These are phyloP conservation scores for Aspergillus indologenus DNA, from an alignment of 495 filamentous ascomycete species.

Conservation along the genomic window DNA sequence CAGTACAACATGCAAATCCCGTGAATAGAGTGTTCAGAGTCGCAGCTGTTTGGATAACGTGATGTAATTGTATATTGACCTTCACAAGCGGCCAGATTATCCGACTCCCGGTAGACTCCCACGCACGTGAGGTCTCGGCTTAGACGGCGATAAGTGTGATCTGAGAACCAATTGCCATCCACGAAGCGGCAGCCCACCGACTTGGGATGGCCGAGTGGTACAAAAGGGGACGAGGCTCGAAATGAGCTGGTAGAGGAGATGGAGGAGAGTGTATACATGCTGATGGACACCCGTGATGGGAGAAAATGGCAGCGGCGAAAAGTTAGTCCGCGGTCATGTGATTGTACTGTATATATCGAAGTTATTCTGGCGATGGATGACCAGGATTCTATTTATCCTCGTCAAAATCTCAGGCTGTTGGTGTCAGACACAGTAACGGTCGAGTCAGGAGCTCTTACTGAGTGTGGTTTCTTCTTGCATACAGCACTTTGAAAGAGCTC, in stretches of 20 bases:
- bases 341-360: not conserved
- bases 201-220: not conserved
- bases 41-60: no score
- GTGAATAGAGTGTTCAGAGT: no score
- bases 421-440: no score
- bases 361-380: not conserved
- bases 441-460: no score
- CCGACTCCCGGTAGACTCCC: conserved; percentile 4
- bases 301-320: conserved; percentile 1
- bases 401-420: no score
- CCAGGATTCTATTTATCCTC: not conserved
- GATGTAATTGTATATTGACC: not conserved
- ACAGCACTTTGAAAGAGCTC: no score
- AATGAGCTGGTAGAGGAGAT: not conserved
- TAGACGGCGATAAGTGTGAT: not conserved
- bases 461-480: no score
- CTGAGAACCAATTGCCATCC: conserved; percentile 2
- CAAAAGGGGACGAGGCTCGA: not conserved
- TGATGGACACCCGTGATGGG: not conserved
- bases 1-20: no score
- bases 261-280: not conserved
- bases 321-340: conserved; percentile 4
- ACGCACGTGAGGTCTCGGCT: not conserved
- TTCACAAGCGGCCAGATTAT: conserved; percentile 6
- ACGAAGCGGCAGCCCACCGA: not conserved